Base-by-base conservation (phyloP, 139 green algal genomes). In the Microglena sp. region DNA sequence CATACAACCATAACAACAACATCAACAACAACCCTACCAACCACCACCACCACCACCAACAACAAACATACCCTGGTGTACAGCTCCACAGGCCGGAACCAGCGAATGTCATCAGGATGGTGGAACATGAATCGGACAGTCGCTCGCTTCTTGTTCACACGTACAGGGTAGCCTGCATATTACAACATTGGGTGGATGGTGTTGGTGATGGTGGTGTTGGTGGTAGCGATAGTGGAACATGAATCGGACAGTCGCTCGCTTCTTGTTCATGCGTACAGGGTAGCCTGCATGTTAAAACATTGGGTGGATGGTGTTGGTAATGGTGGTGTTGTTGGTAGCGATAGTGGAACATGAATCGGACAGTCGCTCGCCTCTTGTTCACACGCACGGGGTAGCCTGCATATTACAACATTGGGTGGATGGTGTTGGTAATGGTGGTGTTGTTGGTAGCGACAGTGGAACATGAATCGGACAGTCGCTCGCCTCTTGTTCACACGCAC, bases 281-380 rank as follows among this genome's bases (percentile, higher is more conserved):
- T 90, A 92, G 22, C 86, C 87, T 74, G 67, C 22, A n/a, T n/a
- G n/a, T n/a, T n/a, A n/a, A n/a, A n/a, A n/a, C n/a, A n/a, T n/a
- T n/a, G n/a, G n/a, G n/a, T n/a, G n/a, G n/a, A n/a, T n/a, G n/a
- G n/a, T n/a, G n/a, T n/a, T n/a, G n/a, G n/a, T n/a, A n/a, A n/a
- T n/a, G n/a, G n/a, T n/a, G n/a, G n/a, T n/a, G n/a, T n/a, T n/a
- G n/a, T n/a, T n/a, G n/a, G n/a, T n/a, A n/a, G n/a, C n/a, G n/a
- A n/a, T n/a, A n/a, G 77, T 93, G 83, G 76, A 98, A 99, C 93
- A 99, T 98, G 73, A 84, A 93, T 3, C 82, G 74, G 59, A 98
- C 89, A 4, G 93, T 85, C 5, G 87, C 88, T 56, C 92, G 93
- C 43, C 78, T 80, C 77, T 96, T 96, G 77, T 96, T 84, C 56